Evolutionary conservation across 2,329 filamentous ascomycete genomes (phyloP), one percentile per base, ranked within the genome.

Genomic region (Alternaria gansuensis): DNA sequence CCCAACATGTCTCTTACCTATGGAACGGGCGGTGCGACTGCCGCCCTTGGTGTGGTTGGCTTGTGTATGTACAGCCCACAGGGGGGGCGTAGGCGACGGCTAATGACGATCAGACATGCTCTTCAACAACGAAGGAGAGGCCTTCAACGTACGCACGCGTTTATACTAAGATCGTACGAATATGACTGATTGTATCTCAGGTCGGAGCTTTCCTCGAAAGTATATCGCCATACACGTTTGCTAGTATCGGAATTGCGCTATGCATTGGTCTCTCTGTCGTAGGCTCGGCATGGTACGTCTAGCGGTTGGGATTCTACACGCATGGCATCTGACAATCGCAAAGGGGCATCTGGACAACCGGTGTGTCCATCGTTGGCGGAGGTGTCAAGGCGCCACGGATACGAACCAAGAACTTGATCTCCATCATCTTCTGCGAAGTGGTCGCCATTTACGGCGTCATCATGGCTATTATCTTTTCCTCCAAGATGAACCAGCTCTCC

Each of bases 381-480:
- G 95, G 95, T 83, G 95, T 99, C 75, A 94, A 91, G 80, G 94
- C 95, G 44, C 96, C 96, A 36, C 90, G 95, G 72, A 99, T 99
- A 81, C 92, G 95, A 78, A 99, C 95, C 65, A 99, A 99, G 88
- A 99, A 99, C 84, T 82, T 99, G 75, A 98, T 99, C 78, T 98
- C 94, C 73, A 99, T 99, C 80, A 98, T 99, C 82, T 99, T 99
- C 83, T 99, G 95, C 84, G 95, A 99, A 82, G 95, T 99, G 75
- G 95, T 99, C 74, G 95, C 95, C 80, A 99, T 99, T 80, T 99
- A 99, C 85, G 96, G 96, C 73, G 94, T 99, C 81, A 99, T 99
- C 82, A 99, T 99, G 93, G 90, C 93, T 72, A 99, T 99, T 78
- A 91, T 99, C 73, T 98, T 98, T 83, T 96, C 93, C 43, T 86